These are phyloP conservation scores for Bryum argenteum DNA, from an alignment of 225 moss, liverwort and hornwort species.

Conservation along the genomic window DNA sequence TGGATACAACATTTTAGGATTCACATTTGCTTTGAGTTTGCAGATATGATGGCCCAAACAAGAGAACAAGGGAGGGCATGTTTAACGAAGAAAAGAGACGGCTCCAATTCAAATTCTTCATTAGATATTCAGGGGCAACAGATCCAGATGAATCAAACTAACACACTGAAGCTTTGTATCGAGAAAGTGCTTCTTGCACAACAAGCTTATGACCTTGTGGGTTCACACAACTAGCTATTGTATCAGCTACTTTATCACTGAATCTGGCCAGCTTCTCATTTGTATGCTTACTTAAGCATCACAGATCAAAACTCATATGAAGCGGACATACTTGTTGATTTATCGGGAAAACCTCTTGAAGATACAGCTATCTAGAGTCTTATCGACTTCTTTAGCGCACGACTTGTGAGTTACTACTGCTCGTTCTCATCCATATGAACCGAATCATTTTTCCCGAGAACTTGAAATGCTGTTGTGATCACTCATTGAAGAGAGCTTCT, in stretches of 20 bases:
- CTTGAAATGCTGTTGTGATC: background rate
- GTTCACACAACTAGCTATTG: background rate
- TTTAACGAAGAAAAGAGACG: conserved; percentile 81
- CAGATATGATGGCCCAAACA: conserved; percentile 88
- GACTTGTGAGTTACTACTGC: conserved; percentile 56
- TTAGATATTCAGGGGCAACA: conserved; percentile 79
- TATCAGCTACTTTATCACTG: background rate
- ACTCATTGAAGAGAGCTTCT: background rate
- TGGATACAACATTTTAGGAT: too few relatives aligned
- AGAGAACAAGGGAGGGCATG: conserved; percentile 87
- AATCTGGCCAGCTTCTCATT: conserved; percentile 17
- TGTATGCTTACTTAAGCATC: conserved; percentile 2
- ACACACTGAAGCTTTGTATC: conserved; percentile 82
- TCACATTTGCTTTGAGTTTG: background rate
- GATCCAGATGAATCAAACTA: conserved; percentile 85
- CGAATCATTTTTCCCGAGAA: conserved; percentile 5
- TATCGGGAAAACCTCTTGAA: conserved; percentile 53
- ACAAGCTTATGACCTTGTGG: conserved; percentile 95
- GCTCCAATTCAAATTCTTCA: conserved; percentile 66
- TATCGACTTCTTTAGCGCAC: conserved; percentile 56
- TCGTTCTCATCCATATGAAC: background rate
- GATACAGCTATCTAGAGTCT: conserved; percentile 62
- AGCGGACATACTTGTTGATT: conserved; percentile 71
- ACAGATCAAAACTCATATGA: conserved; percentile 90
- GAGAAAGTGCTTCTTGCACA: conserved; percentile 98